phyloP scores from a whole-genome alignment of 176 grass and related monocot genomes.

The Areca catechu region DNA sequence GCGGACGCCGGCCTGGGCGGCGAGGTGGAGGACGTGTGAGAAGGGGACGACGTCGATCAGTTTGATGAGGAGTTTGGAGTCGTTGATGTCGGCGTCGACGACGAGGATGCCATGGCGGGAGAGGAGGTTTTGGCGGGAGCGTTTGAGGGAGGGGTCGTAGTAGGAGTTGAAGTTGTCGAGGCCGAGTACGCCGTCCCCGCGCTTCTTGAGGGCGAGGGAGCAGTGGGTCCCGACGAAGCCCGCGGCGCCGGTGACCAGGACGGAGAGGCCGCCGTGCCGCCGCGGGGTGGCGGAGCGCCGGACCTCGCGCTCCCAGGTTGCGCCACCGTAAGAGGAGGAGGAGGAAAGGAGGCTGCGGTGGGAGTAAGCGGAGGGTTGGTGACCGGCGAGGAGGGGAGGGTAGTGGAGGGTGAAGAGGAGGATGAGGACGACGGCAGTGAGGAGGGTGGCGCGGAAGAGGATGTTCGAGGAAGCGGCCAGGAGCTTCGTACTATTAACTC shows the following conservation, averaged over 20 bases:
- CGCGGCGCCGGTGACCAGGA: conserved; percentile 3
- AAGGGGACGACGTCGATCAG: conserved; percentile 9
- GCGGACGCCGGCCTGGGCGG: conserved; percentile 14
- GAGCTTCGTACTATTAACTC: conserved; percentile 1
- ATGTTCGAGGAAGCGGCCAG: background rate
- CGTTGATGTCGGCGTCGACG: conserved; percentile 11
- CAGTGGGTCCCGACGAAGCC: conserved; percentile 7
- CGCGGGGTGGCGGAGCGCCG: conserved; percentile 3
- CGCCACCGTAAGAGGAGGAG: background rate
- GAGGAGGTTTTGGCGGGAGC: background rate
- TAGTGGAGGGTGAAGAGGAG: conserved; percentile 12
- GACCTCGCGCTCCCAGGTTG: conserved; percentile 4
- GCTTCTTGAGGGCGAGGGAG: conserved; percentile 14
- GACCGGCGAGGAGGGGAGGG: background rate
- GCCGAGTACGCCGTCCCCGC: no score
- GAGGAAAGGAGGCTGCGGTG: conserved; percentile 5
- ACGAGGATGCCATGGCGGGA: background rate
- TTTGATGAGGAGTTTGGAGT: background rate
- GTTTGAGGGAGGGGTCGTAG: no score
- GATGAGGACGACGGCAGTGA: background rate
- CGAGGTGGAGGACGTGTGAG: conserved; percentile 15
- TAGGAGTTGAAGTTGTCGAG: no score
- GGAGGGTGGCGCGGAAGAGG: conserved; percentile 4
- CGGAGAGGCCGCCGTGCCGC: background rate
- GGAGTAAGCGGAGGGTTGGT: background rate